phyloP scores from a whole-genome alignment of 768 basidiomycete species.

The Leccinum sublutescens region DNA sequence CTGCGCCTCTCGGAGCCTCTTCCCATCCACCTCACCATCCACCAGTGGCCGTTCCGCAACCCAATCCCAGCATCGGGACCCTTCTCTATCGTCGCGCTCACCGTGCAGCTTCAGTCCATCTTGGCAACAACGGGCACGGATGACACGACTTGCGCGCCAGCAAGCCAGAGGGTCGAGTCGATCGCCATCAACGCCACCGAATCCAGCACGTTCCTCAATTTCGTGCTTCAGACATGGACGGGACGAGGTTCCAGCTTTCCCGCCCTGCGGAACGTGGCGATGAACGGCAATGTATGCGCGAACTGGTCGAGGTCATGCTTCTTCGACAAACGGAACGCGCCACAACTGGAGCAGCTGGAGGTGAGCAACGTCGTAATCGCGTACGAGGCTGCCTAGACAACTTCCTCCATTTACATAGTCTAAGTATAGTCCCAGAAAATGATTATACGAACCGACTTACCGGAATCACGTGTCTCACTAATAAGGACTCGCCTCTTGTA shows the following conservation, averaged over 20 bases:
- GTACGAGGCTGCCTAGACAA: neutral
- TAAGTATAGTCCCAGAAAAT: no score
- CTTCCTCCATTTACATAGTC: no score
- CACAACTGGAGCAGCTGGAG: slow-evolving; percentile 13
- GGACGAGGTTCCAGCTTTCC: slow-evolving; percentile 14
- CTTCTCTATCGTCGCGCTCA: slow-evolving; percentile 15
- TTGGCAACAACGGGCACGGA: slow-evolving; percentile 5
- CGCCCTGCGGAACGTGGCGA: slow-evolving; percentile 3
- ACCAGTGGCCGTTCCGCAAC: slow-evolving; percentile 22
- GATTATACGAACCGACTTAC: no score
- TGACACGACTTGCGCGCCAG: slow-evolving; percentile 1
- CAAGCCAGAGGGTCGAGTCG: slow-evolving; percentile 14
- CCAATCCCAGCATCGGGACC: slow-evolving; percentile 4
- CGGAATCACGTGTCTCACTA: no score
- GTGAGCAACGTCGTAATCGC: slow-evolving; percentile 20
- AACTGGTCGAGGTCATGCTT: slow-evolving; percentile 21
- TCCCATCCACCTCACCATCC: slow-evolving; percentile 14
- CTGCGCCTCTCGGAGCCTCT: slow-evolving; percentile 13
- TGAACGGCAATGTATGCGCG: slow-evolving; percentile 17
- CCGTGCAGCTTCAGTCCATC: slow-evolving; percentile 17
- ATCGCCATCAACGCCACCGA: slow-evolving; percentile 17
- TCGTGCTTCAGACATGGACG: slow-evolving; percentile 21
- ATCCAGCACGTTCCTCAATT: slow-evolving; percentile 16
- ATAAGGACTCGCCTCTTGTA: no score
- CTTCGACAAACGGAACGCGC: slow-evolving; percentile 19